Evolutionary conservation across 768 basidiomycete genomes (phyloP).

Genomic region (Lentinula detonsa): DNA sequence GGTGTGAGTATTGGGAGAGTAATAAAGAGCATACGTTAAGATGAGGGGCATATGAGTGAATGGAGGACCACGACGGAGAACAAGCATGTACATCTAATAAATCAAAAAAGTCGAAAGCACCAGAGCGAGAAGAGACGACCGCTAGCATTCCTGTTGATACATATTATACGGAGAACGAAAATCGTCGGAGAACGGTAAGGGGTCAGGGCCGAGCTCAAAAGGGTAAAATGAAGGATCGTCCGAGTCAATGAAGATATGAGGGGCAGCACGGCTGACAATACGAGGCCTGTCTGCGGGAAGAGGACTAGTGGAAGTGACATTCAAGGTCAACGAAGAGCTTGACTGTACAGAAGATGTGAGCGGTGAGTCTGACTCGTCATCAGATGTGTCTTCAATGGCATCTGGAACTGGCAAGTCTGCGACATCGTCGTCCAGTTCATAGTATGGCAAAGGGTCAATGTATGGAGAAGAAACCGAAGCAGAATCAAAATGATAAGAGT

Average conservation of each 20-base stretch:
- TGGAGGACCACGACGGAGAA: constrained; percentile 11
- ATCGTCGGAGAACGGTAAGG: constrained; percentile 62
- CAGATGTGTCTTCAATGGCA: constrained; percentile 78
- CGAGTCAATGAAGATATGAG: constrained; percentile 58
- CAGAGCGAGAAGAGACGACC: neutral
- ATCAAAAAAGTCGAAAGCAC: neutral
- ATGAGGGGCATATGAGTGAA: constrained; percentile 6
- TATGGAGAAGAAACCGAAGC: constrained; percentile 33
- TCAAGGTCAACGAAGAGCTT: constrained; percentile 45
- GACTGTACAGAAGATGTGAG: constrained; percentile 60
- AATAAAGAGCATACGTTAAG: constrained; percentile 18
- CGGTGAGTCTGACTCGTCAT: constrained; percentile 75
- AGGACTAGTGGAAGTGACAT: constrained; percentile 45
- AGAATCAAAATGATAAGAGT: constrained; percentile 40
- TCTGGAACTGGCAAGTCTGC: constrained; percentile 72
- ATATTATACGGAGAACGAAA: constrained; percentile 43
- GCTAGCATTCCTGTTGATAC: constrained; percentile 59
- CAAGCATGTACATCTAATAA: constrained; percentile 6
- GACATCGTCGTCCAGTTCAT: constrained; percentile 49
- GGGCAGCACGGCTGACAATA: constrained; percentile 34
- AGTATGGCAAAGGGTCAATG: constrained; percentile 60
- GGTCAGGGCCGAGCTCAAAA: constrained; percentile 67
- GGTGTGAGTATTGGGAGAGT: constrained; percentile 13
- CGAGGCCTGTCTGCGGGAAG: constrained; percentile 45
- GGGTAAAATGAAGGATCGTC: constrained; percentile 56